Base-by-base conservation (phyloP, 2,329 filamentous ascomycete species). In the Neopestalotiopsis rosae region DNA sequence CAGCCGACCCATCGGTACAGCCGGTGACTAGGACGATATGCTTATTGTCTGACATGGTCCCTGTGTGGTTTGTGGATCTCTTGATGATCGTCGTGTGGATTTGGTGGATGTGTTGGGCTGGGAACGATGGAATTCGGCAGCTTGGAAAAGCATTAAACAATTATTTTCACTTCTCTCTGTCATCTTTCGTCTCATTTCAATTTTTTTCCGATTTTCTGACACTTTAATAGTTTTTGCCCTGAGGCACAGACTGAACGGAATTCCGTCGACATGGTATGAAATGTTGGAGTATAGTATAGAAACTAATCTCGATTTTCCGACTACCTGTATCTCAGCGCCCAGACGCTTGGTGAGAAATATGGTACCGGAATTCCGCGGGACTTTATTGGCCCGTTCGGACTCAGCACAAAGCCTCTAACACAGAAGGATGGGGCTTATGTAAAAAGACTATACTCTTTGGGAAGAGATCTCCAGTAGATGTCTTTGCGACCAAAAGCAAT, bases 1-100 rank as follows among this genome's bases (percentile, higher is more conserved):
- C 79, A 20, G 78, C 76, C 59, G 77, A 76, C 24, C 77, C 78
- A 45, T 72, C 71, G 70, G 76, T 77, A 66, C 79, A 80, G 49
- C 78, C 78, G 3, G 77, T 79, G 59, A 80, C 76, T 2, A 79
- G 72, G 28, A 77, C 74, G 59, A 62, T 52, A 20, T 20, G 45
- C 45, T 52, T 4, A 74, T 71, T 66, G 74, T 76, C 9, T 68
- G n/a, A 6, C 45, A 52, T 52, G 45, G 45, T 52, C 7, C 6
- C 17, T 38, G n/a, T 17, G 45, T 52, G 5, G 17, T 17, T 17
- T 52, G n/a, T 52, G 17, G n/a, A 20, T 49, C 3, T 17, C 13
- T 14, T 52, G 45, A 38, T 38, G 45, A 52, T 52, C 6, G 3
- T 52, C 17, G n/a, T 9, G 45, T 20, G 45, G 45, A 24, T 24